Percentiles rank a stretch among this genome's conserved stretches.
phyloP scores from a whole-genome alignment of 2,329 filamentous ascomycete species.

The Aureobasidium sp. region DNA sequence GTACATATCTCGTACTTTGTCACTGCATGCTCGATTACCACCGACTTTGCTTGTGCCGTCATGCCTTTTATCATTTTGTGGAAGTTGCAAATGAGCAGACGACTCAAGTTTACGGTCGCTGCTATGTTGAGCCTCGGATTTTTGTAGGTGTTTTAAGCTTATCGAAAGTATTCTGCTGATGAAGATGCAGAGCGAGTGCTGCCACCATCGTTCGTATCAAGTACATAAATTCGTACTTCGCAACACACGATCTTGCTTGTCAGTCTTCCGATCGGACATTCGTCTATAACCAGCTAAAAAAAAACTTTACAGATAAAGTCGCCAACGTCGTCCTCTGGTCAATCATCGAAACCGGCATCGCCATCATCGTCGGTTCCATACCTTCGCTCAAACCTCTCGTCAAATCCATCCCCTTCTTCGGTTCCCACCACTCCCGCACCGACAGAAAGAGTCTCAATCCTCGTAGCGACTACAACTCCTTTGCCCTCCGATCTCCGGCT shows the following conservation, averaged over 20 bases:
- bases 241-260: neutral
- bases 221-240: conserved; percentile 4
- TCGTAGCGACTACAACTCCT: neutral
- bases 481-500: neutral
- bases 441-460: neutral
- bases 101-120: conserved; percentile 11
- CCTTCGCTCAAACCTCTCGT: conserved; percentile 12
- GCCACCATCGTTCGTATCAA: conserved; percentile 12
- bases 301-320: neutral
- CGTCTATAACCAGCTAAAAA: neutral
- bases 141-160: neutral
- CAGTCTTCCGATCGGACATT: neutral
- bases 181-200: conserved; percentile 2
- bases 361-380: conserved; percentile 14
- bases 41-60: conserved; percentile 12
- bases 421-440: neutral
- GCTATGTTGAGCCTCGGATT: conserved; percentile 11
- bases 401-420: neutral
- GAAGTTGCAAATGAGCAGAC: conserved; percentile 11
- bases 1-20: conserved; percentile 14
- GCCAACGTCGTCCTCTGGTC: conserved; percentile 7
- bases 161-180: neutral
- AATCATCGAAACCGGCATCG: conserved; percentile 9
- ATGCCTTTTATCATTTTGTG: conserved; percentile 14
- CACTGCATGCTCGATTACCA: conserved; percentile 11